These are phyloP conservation scores for Heliocybe sulcata DNA, from an alignment of 1,284 basidiomycete genomes.

Conservation along the genomic window DNA sequence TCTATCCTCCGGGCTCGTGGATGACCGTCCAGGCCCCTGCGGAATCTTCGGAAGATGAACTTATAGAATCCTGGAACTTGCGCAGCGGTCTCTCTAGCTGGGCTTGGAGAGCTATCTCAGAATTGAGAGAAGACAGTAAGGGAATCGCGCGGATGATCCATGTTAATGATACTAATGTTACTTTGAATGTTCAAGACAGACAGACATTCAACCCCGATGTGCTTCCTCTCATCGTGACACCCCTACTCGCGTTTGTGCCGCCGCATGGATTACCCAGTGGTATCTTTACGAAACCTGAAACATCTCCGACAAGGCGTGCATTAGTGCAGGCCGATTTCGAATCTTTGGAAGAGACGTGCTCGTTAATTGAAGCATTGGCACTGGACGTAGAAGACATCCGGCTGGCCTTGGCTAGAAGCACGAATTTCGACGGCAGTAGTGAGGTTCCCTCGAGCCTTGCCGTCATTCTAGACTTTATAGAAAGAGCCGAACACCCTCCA, in stretches of 20 bases:
- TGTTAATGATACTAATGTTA: neutral
- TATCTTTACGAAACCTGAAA: conserved; percentile 26
- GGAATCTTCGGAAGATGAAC: conserved; percentile 17
- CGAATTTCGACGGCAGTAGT: conserved; percentile 46
- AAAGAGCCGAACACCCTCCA: conserved; percentile 55
- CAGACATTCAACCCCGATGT: conserved; percentile 53
- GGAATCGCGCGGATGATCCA: neutral
- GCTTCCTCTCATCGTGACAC: conserved; percentile 53
- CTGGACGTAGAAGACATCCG: conserved; percentile 72
- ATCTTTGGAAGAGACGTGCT: conserved; percentile 64
- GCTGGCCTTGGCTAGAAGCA: conserved; percentile 56
- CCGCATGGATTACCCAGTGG: conserved; percentile 35
- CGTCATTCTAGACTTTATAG: conserved; percentile 65
- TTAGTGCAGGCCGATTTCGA: conserved; percentile 67
- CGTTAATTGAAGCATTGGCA: conserved; percentile 65
- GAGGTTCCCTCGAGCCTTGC: conserved; percentile 51
- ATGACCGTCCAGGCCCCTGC: conserved; percentile 17
- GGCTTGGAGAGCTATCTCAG: conserved; percentile 69
- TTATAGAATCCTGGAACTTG: conserved; percentile 55
- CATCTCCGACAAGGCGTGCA: conserved; percentile 36
- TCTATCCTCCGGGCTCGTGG: conserved; percentile 70
- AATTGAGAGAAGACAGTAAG: conserved; percentile 57
- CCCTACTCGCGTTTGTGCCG: conserved; percentile 50
- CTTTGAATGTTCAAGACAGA: conserved; percentile 26
- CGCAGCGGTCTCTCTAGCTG: conserved; percentile 62